Conservation (phyloP, 177 flowering plant species). For the Vitis hybrid region DNA sequence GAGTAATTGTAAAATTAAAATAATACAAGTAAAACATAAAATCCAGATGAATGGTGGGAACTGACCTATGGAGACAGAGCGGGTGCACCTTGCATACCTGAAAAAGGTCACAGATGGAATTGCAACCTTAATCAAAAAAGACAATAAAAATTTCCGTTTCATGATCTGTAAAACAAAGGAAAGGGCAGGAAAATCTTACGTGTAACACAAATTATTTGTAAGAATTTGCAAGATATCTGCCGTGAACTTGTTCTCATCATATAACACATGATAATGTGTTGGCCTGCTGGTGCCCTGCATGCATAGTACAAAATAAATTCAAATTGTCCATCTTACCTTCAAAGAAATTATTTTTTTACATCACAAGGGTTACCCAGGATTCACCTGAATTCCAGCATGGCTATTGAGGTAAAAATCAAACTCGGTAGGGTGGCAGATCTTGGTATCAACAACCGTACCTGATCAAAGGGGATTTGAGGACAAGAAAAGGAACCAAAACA, state of each 20-base stretch:
- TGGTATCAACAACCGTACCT: constrained; percentile 90
- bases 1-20: no score
- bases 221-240: constrained; percentile 61
- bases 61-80: constrained; percentile 83
- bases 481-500: not conserved
- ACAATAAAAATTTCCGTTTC: not conserved
- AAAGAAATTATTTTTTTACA: no score
- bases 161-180: not conserved
- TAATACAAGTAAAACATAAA: not conserved
- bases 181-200: constrained; percentile 35
- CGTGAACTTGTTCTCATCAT: constrained; percentile 68
- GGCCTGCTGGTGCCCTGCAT: constrained; percentile 74
- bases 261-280: constrained; percentile 76
- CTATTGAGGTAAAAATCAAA: constrained; percentile 91
- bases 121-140: not conserved
- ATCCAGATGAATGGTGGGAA: not conserved
- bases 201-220: constrained; percentile 76
- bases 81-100: constrained; percentile 84
- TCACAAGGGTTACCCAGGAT: not conserved
- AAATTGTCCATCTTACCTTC: not conserved
- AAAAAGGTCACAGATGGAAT: not conserved
- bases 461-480: not conserved
- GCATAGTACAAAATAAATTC: not conserved
- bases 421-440: constrained; percentile 79
- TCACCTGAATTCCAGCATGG: constrained; percentile 91